Conservation (phyloP, 257 asterid species). For the Osmanthus fragrans region DNA sequence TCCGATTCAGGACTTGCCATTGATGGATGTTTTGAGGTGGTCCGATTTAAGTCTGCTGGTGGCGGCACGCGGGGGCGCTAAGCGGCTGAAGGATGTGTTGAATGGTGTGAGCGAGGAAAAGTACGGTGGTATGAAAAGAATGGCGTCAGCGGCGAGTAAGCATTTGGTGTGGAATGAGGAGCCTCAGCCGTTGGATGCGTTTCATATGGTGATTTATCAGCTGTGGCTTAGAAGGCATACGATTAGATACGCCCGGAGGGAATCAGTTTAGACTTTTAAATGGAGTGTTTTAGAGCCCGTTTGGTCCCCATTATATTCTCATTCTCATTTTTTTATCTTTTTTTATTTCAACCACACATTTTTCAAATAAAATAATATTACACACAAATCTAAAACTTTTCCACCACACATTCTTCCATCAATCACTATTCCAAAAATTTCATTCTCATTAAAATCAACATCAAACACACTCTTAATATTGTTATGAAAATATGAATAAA, state of each 20-base stretch:
- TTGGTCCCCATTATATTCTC: too few relatives aligned
- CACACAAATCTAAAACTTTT: too few relatives aligned
- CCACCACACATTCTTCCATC: too few relatives aligned
- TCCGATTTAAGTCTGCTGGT: constrained; percentile 60
- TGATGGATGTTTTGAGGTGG: constrained; percentile 80
- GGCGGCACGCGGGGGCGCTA: constrained; percentile 45
- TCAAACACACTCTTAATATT: too few relatives aligned
- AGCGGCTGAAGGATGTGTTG: constrained; percentile 60
- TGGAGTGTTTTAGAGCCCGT: background rate
- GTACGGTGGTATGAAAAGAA: constrained; percentile 53
- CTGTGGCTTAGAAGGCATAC: constrained; percentile 88
- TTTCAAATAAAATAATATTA: too few relatives aligned
- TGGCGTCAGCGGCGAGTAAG: constrained; percentile 59
- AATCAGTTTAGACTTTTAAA: constrained; percentile 1
- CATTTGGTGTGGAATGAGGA: constrained; percentile 80
- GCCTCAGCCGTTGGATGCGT: constrained; percentile 73
- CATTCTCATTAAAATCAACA: too few relatives aligned
- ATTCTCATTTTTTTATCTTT: too few relatives aligned
- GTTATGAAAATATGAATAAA: background rate
- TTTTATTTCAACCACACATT: too few relatives aligned
- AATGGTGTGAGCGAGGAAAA: constrained; percentile 45
- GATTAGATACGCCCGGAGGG: constrained; percentile 70
- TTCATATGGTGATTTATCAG: constrained; percentile 85
- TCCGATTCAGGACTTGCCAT: constrained; percentile 84
- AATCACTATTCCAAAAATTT: too few relatives aligned